These are phyloP conservation scores for Stipa capillata DNA, from an alignment of 176 grass and related monocot species.

Conservation along the genomic window DNA sequence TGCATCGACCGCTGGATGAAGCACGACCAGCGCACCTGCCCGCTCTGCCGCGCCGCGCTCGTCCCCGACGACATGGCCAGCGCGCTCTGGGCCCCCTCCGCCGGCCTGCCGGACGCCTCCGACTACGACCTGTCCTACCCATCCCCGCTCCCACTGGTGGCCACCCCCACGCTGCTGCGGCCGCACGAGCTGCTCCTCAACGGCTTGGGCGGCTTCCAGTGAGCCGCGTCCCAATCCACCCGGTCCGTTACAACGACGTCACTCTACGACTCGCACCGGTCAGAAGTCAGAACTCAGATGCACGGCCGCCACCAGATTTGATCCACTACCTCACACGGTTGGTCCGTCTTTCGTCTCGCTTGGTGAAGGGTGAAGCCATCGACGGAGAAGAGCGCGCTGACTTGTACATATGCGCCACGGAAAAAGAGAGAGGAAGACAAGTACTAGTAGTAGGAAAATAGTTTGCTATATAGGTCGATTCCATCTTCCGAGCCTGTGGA, in stretches of 20 bases:
- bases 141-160: constrained; percentile 4
- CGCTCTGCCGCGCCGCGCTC: constrained; percentile 73
- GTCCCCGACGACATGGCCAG: constrained; percentile 15
- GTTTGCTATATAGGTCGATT: constrained; percentile 16
- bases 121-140: constrained; percentile 36
- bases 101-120: neutral
- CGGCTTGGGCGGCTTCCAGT: constrained; percentile 44
- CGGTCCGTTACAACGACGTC: constrained; percentile 4
- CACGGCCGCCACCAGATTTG: constrained; percentile 3
- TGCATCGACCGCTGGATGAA: constrained; percentile 89
- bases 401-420: constrained; percentile 11
- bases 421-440: neutral
- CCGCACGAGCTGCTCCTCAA: constrained; percentile 53
- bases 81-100: neutral
- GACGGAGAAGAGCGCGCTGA: neutral
- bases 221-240: neutral
- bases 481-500: constrained; percentile 34
- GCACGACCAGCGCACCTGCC: constrained; percentile 63
- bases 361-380: neutral
- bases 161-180: constrained; percentile 45
- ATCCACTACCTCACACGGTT: neutral
- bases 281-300: neutral
- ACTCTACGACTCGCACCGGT: neutral
- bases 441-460: constrained; percentile 5
- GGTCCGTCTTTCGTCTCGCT: neutral